Conservation (phyloP, 2,329 filamentous ascomycete species). For the Domatiomyces catenatus region DNA sequence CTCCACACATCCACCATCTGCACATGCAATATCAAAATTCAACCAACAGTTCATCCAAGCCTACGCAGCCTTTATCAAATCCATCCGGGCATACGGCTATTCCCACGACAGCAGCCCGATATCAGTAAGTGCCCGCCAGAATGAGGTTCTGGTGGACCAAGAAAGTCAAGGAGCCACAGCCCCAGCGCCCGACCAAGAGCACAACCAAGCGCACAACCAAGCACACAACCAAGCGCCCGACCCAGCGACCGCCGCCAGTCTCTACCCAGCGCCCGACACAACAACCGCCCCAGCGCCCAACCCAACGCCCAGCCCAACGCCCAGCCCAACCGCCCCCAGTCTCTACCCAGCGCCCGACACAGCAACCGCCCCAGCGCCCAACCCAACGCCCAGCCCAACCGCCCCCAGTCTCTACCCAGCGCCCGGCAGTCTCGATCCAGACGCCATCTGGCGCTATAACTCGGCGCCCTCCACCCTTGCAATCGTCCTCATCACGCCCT, state of each 20-base stretch:
- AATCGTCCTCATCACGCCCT: conserved; percentile 25
- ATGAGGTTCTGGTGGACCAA: not conserved
- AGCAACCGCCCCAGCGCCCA: too few relatives aligned
- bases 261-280: too few relatives aligned
- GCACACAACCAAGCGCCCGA: too few relatives aligned
- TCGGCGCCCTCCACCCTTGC: conserved; percentile 18
- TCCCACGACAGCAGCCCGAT: conserved; percentile 11
- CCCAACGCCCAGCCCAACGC: too few relatives aligned
- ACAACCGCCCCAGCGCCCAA: too few relatives aligned
- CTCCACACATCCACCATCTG: not conserved
- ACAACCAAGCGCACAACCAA: too few relatives aligned
- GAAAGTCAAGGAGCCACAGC: too few relatives aligned
- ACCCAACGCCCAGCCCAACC: not conserved
- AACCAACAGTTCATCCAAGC: conserved; percentile 5
- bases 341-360: too few relatives aligned
- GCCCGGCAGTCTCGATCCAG: conserved; percentile 2
- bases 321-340: too few relatives aligned
- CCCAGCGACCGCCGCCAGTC: too few relatives aligned
- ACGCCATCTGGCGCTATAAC: conserved; percentile 14
- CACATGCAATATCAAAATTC: conserved; percentile 4
- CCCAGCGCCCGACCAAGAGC: too few relatives aligned
- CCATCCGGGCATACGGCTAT: conserved; percentile 20
- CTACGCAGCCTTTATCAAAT: conserved; percentile 23
- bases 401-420: too few relatives aligned
- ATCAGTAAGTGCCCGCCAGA: not conserved